Conservation (phyloP, 768 basidiomycete genomes). For the Mycena pura region DNA sequence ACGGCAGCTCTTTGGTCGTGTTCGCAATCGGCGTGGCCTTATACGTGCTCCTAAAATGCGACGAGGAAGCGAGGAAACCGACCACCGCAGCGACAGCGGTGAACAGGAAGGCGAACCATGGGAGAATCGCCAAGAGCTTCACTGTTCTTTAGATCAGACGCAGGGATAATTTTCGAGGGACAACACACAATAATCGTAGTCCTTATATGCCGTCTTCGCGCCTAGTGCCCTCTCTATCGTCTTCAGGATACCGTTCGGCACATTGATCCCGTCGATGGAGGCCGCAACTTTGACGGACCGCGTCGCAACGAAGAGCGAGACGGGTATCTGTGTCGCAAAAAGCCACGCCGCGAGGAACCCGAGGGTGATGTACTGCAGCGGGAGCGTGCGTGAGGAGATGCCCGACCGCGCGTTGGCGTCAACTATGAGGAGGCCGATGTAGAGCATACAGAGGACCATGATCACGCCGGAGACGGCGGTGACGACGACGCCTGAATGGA, state of each 20-base stretch:
- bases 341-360: constrained; percentile 53
- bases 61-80: constrained; percentile 39
- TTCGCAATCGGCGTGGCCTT: neutral
- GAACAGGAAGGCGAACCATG: constrained; percentile 58
- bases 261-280: constrained; percentile 40
- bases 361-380: constrained; percentile 45
- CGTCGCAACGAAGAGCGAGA: constrained; percentile 53
- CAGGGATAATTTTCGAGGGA: too few species aligned
- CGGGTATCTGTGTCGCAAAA: constrained; percentile 55
- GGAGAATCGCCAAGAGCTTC: constrained; percentile 53
- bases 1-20: too few species aligned
- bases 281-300: constrained; percentile 53
- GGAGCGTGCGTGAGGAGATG: constrained; percentile 36
- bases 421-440: constrained; percentile 32
- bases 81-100: constrained; percentile 43
- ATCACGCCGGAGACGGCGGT: constrained; percentile 43
- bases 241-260: constrained; percentile 47
- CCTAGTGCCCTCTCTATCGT: constrained; percentile 44
- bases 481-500: constrained; percentile 43
- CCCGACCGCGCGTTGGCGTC: constrained; percentile 24
- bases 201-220: constrained; percentile 48
- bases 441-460: constrained; percentile 36
- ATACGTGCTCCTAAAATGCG: neutral
- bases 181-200: constrained; percentile 55
- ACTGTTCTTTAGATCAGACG: too few species aligned